Evolutionary conservation across 768 basidiomycete genomes (phyloP).

Genomic region (Omphalotus guepiniiformis): DNA sequence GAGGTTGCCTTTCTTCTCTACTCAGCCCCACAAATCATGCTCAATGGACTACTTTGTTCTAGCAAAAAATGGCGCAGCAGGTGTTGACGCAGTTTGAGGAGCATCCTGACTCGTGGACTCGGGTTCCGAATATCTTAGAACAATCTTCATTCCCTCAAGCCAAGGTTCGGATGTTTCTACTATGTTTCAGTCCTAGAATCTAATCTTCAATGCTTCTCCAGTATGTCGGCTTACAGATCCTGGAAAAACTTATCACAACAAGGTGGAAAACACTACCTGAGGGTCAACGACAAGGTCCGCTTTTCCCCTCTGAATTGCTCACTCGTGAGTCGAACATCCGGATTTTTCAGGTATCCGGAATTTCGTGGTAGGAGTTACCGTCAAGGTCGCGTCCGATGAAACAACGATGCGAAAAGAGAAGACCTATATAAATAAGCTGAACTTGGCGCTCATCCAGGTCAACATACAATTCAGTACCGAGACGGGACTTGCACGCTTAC

Average conservation of each 20-base stretch:
- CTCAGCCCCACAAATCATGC: conserved; percentile 4
- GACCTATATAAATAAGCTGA: conserved; percentile 93
- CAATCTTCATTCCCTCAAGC: conserved; percentile 78
- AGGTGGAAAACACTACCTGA: conserved; percentile 96
- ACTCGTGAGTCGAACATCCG: neutral
- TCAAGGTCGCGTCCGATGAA: conserved; percentile 93
- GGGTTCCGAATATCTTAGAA: conserved; percentile 92
- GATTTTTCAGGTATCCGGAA: conserved; percentile 77
- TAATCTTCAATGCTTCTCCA: conserved; percentile 27
- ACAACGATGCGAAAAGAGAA: conserved; percentile 84
- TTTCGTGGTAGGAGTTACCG: conserved; percentile 90
- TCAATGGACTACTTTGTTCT: conserved; percentile 11
- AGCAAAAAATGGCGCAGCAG: conserved; percentile 96
- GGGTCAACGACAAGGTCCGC: conserved; percentile 81
- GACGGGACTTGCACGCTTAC: no score
- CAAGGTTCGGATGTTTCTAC: conserved; percentile 46
- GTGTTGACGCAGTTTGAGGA: conserved; percentile 96
- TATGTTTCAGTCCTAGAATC: neutral
- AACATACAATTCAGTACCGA: no score
- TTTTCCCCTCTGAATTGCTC: conserved; percentile 1
- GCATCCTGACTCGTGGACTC: conserved; percentile 93
- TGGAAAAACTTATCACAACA: conserved; percentile 92
- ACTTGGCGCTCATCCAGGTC: conserved; percentile 92
- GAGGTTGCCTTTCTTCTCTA: conserved; percentile 53
- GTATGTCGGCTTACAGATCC: conserved; percentile 96